Conservation (phyloP, 1,284 basidiomycete species). For the Ceratobasidium sp. region DNA sequence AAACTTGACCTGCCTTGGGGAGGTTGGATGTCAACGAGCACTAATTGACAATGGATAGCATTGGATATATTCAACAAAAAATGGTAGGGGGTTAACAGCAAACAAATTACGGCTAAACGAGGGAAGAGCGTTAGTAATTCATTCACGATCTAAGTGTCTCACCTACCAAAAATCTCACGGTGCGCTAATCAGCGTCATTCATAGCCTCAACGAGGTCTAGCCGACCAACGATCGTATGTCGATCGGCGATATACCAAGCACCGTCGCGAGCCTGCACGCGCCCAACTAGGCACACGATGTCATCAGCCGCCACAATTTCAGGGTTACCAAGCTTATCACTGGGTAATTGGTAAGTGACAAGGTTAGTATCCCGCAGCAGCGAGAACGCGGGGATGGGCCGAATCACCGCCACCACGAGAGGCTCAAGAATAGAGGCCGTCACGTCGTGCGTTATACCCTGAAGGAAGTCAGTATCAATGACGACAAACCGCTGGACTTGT, state of each 20-base stretch:
- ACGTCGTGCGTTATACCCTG: neutral
- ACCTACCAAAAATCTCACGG: neutral
- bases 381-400: constrained; percentile 43
- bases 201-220: constrained; percentile 3
- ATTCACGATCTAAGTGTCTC: neutral
- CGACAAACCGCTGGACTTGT: constrained; percentile 12
- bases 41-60: too few relatives aligned
- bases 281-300: constrained; percentile 51
- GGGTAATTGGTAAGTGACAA: constrained; percentile 9
- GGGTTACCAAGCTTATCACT: constrained; percentile 22
- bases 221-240: constrained; percentile 48
- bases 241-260: constrained; percentile 54
- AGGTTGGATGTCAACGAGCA: too few relatives aligned
- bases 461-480: constrained; percentile 5
- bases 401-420: constrained; percentile 52
- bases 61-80: too few relatives aligned
- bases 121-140: too few relatives aligned
- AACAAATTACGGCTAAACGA: too few relatives aligned
- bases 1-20: too few relatives aligned
- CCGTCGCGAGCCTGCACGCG: constrained; percentile 49
- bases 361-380: constrained; percentile 32
- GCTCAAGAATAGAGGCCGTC: constrained; percentile 19
- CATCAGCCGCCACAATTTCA: constrained; percentile 52
- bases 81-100: too few relatives aligned
- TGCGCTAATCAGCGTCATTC: neutral